phyloP scores from a whole-genome alignment of 495 filamentous ascomycete species.

The Zalerion maritima region DNA sequence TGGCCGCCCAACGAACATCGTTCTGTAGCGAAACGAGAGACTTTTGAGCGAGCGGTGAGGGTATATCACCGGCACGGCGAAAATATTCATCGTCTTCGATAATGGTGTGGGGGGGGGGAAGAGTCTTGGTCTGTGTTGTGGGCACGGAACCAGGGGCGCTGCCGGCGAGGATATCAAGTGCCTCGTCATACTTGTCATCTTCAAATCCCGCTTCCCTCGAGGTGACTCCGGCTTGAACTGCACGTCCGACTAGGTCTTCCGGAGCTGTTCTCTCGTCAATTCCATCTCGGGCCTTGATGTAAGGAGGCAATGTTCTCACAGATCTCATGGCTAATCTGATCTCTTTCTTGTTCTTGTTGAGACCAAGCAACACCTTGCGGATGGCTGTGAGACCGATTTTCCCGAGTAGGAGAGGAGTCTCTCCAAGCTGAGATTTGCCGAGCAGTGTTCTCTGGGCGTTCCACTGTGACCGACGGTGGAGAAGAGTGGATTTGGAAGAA shows the following conservation, averaged over 20 bases:
- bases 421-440: slow-evolving; percentile 17
- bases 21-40: too few species aligned
- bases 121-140: slow-evolving; percentile 25
- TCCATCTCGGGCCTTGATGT: slow-evolving; percentile 26
- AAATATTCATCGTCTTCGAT: too few species aligned
- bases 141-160: slow-evolving; percentile 15
- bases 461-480: slow-evolving; percentile 27
- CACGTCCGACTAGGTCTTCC: slow-evolving; percentile 27
- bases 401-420: slow-evolving; percentile 22
- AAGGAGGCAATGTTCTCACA: slow-evolving; percentile 31
- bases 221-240: slow-evolving; percentile 21
- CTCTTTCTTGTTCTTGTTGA: slow-evolving; percentile 24
- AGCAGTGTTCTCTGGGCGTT: slow-evolving; percentile 28
- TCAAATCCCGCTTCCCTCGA: slow-evolving; percentile 27
- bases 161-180: slow-evolving; percentile 23
- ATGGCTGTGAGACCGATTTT: slow-evolving; percentile 22
- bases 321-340: slow-evolving; percentile 19
- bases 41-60: too few species aligned
- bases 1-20: slow-evolving; percentile 26
- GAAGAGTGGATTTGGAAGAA: slow-evolving; percentile 13
- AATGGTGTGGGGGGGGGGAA: too few species aligned
- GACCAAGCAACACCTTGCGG: slow-evolving; percentile 21
- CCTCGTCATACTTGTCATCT: slow-evolving; percentile 17
- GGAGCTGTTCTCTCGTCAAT: slow-evolving; percentile 23
- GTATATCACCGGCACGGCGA: too few species aligned